Percentiles rank a stretch among this genome's conserved stretches.
phyloP scores from a whole-genome alignment of 2,329 filamentous ascomycete genomes.

The Setomelanomma holmii region DNA sequence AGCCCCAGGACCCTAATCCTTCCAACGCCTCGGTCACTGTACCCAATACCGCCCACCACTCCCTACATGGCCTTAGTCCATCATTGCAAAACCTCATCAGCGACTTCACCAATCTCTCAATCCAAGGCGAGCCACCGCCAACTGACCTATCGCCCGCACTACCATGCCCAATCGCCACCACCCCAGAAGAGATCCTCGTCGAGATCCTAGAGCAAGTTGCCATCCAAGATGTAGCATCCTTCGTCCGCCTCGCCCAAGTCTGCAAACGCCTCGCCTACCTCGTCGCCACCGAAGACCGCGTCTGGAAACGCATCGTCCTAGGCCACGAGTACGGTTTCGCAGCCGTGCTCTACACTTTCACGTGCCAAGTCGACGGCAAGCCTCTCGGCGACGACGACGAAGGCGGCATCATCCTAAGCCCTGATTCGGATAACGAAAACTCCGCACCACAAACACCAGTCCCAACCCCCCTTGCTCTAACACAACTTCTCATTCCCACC shows the following conservation, averaged over 20 bases:
- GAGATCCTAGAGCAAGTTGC: conserved; percentile 80
- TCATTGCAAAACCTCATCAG: conserved; percentile 74
- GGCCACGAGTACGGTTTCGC: conserved; percentile 77
- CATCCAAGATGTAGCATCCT: conserved; percentile 75
- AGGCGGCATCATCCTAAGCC: conserved; percentile 39
- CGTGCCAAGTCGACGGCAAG: conserved; percentile 64
- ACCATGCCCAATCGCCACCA: conserved; percentile 77
- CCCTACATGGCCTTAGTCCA: conserved; percentile 62
- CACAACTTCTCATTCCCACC: conserved; percentile 44
- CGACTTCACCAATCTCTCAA: conserved; percentile 74
- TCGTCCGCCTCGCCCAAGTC: conserved; percentile 77
- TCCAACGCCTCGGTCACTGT: conserved; percentile 61
- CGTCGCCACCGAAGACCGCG: conserved; percentile 79
- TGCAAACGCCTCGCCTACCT: conserved; percentile 89
- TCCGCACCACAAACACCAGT: not conserved
- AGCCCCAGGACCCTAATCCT: conserved; percentile 54
- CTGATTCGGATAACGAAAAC: conserved; percentile 23
- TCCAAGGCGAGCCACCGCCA: conserved; percentile 70
- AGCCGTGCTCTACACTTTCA: conserved; percentile 83
- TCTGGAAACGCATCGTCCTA: conserved; percentile 82
- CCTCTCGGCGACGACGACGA: conserved; percentile 48
- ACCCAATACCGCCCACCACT: conserved; percentile 63
- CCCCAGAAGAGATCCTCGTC: conserved; percentile 85
- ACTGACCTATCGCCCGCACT: conserved; percentile 76
- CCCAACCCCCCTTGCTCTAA: conserved; percentile 18